Conservation (phyloP, 495 filamentous ascomycete genomes). For the Annulohypoxylon stygium region DNA sequence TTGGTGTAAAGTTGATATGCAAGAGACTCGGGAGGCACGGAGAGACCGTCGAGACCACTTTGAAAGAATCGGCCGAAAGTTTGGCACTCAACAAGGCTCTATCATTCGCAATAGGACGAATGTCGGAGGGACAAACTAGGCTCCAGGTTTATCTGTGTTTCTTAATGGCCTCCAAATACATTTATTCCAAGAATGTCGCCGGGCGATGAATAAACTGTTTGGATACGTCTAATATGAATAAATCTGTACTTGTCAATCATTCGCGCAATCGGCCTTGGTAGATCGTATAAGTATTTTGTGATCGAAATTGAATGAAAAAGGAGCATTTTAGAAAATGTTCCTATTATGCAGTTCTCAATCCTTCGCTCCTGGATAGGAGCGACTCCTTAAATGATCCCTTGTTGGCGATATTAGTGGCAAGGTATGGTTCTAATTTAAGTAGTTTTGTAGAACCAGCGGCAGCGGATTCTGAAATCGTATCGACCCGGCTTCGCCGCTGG, state of each 20-base stretch:
- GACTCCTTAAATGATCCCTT: neutral
- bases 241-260: neutral
- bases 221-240: neutral
- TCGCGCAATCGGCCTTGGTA: neutral
- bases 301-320: neutral
- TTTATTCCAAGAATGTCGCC: neutral
- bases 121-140: neutral
- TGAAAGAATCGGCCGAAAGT: constrained; percentile 16
- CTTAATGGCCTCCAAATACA: neutral
- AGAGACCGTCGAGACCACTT: constrained; percentile 28
- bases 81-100: neutral
- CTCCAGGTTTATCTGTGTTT: neutral
- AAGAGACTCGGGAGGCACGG: constrained; percentile 40
- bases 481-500: neutral
- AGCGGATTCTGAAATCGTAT: neutral
- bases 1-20: constrained; percentile 42
- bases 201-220: neutral
- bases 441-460: neutral
- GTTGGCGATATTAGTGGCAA: neutral
- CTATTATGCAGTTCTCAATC: neutral
- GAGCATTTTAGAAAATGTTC: neutral
- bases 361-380: neutral
- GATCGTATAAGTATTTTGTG: neutral
- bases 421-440: neutral
- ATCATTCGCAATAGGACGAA: neutral